Evolutionary conservation across 345 rosid species (phyloP).

Genomic region (Mangifera indica): DNA sequence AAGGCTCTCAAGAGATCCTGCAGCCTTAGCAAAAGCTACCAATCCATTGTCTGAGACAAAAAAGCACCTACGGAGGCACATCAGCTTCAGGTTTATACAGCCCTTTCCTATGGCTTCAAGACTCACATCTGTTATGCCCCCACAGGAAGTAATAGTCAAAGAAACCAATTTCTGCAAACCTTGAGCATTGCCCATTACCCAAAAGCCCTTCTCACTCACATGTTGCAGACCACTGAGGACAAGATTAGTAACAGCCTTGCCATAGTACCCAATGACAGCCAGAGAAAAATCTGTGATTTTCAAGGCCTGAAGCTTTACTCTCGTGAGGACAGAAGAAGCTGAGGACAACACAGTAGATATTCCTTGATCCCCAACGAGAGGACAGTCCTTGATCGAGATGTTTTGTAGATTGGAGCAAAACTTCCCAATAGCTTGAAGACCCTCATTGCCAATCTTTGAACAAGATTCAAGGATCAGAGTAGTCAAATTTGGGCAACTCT

Average conservation of each 20-base stretch:
- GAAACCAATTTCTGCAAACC: conserved; percentile 52
- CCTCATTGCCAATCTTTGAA: conserved; percentile 56
- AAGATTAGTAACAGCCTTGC: conserved; percentile 49
- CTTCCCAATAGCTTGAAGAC: conserved; percentile 61
- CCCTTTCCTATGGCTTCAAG: conserved; percentile 60
- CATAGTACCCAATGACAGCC: conserved; percentile 72
- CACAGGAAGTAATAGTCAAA: conserved; percentile 54
- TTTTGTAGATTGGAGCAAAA: conserved; percentile 49
- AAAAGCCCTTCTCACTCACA: conserved; percentile 72
- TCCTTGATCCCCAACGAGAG: conserved; percentile 73
- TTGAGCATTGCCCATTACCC: conserved; percentile 81
- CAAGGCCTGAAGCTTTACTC: conserved; percentile 67
- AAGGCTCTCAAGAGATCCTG: conserved; percentile 63
- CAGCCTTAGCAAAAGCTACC: conserved; percentile 46
- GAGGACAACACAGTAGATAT: conserved; percentile 59
- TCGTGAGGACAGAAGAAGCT: conserved; percentile 42
- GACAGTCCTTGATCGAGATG: conserved; percentile 63
- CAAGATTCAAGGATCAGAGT: conserved; percentile 58
- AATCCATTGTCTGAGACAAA: conserved; percentile 63
- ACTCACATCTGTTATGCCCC: conserved; percentile 63
- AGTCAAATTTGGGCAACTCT: conserved; percentile 56
- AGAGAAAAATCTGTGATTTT: conserved; percentile 74
- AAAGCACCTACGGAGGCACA: conserved; percentile 63
- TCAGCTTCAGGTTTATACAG: conserved; percentile 55
- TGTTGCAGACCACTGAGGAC: conserved; percentile 47